A percentile compares a stretch with the other conserved stretches of the same genome.
Evolutionary conservation across 2,329 filamentous ascomycete species (phyloP).

Genomic region (Sporothrix humicola): DNA sequence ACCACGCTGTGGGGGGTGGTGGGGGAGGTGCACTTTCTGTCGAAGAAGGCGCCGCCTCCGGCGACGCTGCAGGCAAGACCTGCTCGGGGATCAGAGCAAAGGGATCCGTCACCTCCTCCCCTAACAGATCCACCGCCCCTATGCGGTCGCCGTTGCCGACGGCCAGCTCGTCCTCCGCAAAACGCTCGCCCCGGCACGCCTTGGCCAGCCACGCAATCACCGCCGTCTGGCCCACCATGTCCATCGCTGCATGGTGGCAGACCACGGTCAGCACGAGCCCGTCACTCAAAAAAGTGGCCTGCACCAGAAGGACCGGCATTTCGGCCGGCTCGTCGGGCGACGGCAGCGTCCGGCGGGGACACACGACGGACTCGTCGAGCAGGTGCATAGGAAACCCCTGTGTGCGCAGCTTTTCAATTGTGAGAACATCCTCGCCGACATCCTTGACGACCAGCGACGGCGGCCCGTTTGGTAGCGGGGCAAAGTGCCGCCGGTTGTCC

Average conservation of each 20-base stretch:
- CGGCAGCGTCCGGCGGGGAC: slow-evolving; percentile 25
- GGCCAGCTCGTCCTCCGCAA: not conserved
- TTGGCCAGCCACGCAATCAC: slow-evolving; percentile 52
- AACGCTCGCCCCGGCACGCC: slow-evolving; percentile 47
- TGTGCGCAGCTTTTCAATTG: not conserved
- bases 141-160: slow-evolving; percentile 17
- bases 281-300: slow-evolving; percentile 38
- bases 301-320: slow-evolving; percentile 50
- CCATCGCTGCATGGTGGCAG: slow-evolving; percentile 38
- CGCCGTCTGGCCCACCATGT: slow-evolving; percentile 39
- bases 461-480: not conserved
- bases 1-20: not conserved
- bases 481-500: slow-evolving; percentile 19
- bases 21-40: not conserved
- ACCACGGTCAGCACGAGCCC: slow-evolving; percentile 38
- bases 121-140: not conserved
- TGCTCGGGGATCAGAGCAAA: slow-evolving; percentile 9
- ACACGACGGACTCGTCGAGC: slow-evolving; percentile 46
- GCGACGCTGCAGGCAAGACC: not conserved
- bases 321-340: slow-evolving; percentile 49
- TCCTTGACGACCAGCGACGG: not conserved
- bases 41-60: not conserved
- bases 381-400: not conserved
- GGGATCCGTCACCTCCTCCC: not conserved
- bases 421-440: not conserved